A percentile compares a stretch with the other conserved stretches of the same genome.
These are phyloP conservation scores for Acacia confusa DNA, from an alignment of 306 rosid genomes.

Conservation along the genomic window DNA sequence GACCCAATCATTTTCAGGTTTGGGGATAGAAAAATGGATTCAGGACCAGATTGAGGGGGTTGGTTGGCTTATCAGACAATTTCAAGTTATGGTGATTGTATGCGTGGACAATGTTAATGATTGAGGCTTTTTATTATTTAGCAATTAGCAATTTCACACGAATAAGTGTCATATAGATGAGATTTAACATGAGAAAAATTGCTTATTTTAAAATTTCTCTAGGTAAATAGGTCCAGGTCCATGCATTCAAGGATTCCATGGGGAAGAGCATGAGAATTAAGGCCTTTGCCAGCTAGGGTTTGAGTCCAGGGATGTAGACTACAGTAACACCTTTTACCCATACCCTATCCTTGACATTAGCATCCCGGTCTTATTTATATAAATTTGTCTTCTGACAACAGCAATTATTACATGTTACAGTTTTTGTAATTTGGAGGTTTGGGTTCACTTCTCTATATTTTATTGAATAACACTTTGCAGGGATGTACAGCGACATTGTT, in stretches of 20 bases:
- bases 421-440: slow-evolving; percentile 9
- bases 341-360: not conserved
- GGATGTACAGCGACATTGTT: slow-evolving; percentile 99
- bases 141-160: not conserved
- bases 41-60: not conserved
- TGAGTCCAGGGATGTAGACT: not conserved
- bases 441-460: slow-evolving; percentile 21
- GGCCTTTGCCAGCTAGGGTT: not conserved
- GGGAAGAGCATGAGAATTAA: not conserved
- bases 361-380: not conserved
- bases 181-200: not conserved
- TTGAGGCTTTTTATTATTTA: not conserved
- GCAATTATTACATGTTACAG: not conserved
- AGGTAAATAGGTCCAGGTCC: not conserved
- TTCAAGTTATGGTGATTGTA: not conserved
- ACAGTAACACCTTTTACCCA: not conserved
- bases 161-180: not conserved
- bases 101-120: not conserved
- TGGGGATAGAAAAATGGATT: not conserved
- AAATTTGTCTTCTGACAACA: slow-evolving; percentile 5
- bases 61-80: not conserved
- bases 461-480: slow-evolving; percentile 49
- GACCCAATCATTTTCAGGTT: not conserved
- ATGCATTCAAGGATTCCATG: not conserved
- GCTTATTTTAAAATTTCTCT: not conserved